phyloP scores from a whole-genome alignment of 2,329 filamentous ascomycete genomes.

The Sporothrix pallida region DNA sequence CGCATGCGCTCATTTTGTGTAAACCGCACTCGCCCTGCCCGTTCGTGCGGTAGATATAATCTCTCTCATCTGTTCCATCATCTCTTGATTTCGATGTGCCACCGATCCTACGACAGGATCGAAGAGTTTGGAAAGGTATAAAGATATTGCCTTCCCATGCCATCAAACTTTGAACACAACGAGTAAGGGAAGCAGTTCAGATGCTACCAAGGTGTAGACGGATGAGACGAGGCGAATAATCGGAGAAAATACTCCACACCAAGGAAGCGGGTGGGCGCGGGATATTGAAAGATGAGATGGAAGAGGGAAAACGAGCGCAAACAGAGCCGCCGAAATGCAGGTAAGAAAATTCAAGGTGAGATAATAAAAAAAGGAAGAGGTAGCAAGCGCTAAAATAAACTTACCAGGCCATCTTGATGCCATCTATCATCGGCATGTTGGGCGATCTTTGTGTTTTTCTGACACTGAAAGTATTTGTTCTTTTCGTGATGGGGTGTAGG shows the following conservation, averaged over 20 bases:
- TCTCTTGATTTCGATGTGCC: background rate
- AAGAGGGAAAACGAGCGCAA: constrained; percentile 2
- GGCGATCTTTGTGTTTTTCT: background rate
- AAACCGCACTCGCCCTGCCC: background rate
- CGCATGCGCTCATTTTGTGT: background rate
- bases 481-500: background rate
- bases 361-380: constrained; percentile 28
- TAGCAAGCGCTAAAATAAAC: constrained; percentile 43
- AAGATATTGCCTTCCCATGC: background rate
- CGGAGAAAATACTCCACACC: background rate
- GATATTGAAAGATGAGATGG: background rate
- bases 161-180: background rate
- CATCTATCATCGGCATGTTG: constrained; percentile 71
- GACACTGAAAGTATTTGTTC: background rate
- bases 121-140: background rate
- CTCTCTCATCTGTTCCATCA: background rate
- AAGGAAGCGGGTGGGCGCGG: background rate
- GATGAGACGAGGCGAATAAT: background rate
- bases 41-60: constrained; percentile 1
- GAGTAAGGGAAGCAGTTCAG: background rate
- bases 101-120: background rate
- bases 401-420: constrained; percentile 76
- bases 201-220: background rate
- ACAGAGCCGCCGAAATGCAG: background rate
- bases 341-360: constrained; percentile 18